phyloP scores from a whole-genome alignment of 257 asterid species.

The Nicotiana noctiflora region DNA sequence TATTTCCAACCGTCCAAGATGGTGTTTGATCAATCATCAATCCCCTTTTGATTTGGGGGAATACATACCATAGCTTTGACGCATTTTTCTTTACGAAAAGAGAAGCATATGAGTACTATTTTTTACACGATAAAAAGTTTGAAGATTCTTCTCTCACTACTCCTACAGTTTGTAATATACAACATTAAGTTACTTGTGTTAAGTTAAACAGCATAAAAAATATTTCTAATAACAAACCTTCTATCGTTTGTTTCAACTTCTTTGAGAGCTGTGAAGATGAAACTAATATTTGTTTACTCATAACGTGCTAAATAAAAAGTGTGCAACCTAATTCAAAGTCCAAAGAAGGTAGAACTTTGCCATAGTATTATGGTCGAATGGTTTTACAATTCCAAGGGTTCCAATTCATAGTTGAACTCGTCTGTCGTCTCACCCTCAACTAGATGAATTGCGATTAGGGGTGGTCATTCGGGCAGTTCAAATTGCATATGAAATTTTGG shows the following conservation, averaged over 20 bases:
- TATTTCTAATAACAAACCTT: neutral
- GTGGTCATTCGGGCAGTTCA: no score
- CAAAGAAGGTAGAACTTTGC: no score
- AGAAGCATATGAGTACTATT: neutral
- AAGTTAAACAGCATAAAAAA: neutral
- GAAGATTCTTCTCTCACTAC: neutral
- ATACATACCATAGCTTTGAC: neutral
- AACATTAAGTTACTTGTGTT: no score
- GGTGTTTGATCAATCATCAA: neutral
- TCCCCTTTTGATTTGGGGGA: neutral
- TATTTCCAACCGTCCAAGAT: neutral
- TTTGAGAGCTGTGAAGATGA: neutral
- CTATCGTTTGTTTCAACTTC: neutral
- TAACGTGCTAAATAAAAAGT: neutral
- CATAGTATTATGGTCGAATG: no score
- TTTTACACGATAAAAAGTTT: neutral
- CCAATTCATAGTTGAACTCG: no score
- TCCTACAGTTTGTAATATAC: neutral
- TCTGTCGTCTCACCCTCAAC: no score
- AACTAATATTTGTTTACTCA: neutral
- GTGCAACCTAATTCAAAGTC: neutral
- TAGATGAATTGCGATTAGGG: no score
- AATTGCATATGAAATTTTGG: no score
- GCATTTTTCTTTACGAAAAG: neutral
- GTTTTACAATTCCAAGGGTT: no score